Evolutionary conservation across 202 grass and related monocot species (phyloP), one percentile per base, ranked within the genome.

Genomic region (Bolboschoenoplectus hybrid): DNA sequence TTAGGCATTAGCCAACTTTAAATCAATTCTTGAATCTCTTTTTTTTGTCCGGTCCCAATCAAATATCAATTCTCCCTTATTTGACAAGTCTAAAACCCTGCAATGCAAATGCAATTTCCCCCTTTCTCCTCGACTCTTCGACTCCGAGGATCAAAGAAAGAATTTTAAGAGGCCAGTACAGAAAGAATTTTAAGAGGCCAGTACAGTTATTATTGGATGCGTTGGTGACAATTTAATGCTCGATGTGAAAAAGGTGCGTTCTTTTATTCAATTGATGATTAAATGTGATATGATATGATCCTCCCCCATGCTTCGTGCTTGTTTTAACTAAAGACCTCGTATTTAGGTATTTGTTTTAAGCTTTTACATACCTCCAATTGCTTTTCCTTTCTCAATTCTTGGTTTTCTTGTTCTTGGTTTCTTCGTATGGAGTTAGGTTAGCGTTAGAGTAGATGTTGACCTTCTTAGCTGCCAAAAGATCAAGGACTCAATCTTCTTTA

Each of bases 211-310:
- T 68, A 83, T 65, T 32, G 65, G 39, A 63, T 43, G 80, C 41
- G 45, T 83, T 67, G 63, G 26, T 68, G 81, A 83, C 13, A 84
- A 84, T 84, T 84, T 84, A 70, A 69, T 82, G 80, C 60, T 70
- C 3, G 14, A 52, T 47, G 61, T 82, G 80, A 84, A 84, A 53
- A 55, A 84, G 81, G 81, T 83, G 13, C 63, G 81, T 70, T 40
- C 3, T 82, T 61, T 69, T 8, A 5, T 17, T 78, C 46, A 9
- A 34, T 74, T 20, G 56, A 14, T 77, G 56, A 5, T 67, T 53
- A 46, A 83, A 83, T 83, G 41, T 2, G 38, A 83, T 69, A 12
- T 38, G 45, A 67, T 39, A 32, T 34, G 26, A 83, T 82, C 16
- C 79, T 64, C 17, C 3, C 35, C 35, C 35, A 51, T 74, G 60